A percentile compares a stretch with the other conserved stretches of the same genome.
These are phyloP conservation scores for Ascosphaera apis DNA, from an alignment of 2,329 filamentous ascomycete species.

Conservation along the genomic window DNA sequence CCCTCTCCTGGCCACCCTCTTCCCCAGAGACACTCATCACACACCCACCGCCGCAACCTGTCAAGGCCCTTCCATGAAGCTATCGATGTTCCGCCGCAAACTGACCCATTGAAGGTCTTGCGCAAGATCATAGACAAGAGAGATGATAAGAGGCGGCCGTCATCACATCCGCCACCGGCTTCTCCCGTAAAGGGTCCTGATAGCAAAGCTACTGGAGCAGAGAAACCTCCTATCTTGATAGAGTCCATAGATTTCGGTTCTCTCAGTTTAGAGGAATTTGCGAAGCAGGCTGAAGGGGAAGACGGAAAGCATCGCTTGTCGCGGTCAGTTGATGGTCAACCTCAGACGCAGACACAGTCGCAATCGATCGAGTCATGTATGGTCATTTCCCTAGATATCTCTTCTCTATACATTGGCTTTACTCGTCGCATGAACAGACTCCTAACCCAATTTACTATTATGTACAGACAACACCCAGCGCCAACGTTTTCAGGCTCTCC, in stretches of 20 bases:
- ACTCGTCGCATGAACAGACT: background rate
- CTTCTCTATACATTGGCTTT: background rate
- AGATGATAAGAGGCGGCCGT: too few species aligned
- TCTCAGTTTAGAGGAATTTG: conserved; percentile 50
- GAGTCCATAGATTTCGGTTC: conserved; percentile 57
- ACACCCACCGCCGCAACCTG: too few species aligned
- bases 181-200: too few species aligned
- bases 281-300: conserved; percentile 7
- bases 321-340: conserved; percentile 47
- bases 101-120: conserved; percentile 51
- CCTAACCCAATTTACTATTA: conserved; percentile 4
- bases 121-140: conserved; percentile 31
- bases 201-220: conserved; percentile 4
- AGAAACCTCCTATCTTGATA: conserved; percentile 26
- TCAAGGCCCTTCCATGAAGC: too few species aligned
- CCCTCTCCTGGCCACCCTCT: too few species aligned
- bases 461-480: conserved; percentile 49
- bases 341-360: conserved; percentile 26
- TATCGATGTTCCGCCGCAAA: too few species aligned
- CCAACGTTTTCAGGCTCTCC: conserved; percentile 69
- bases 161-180: too few species aligned
- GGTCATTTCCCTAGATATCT: background rate
- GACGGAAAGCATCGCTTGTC: conserved; percentile 20
- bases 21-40: too few species aligned
- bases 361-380: background rate